Base-by-base conservation (phyloP, 208 protist species). In the Trypanosoma cruzi region DNA sequence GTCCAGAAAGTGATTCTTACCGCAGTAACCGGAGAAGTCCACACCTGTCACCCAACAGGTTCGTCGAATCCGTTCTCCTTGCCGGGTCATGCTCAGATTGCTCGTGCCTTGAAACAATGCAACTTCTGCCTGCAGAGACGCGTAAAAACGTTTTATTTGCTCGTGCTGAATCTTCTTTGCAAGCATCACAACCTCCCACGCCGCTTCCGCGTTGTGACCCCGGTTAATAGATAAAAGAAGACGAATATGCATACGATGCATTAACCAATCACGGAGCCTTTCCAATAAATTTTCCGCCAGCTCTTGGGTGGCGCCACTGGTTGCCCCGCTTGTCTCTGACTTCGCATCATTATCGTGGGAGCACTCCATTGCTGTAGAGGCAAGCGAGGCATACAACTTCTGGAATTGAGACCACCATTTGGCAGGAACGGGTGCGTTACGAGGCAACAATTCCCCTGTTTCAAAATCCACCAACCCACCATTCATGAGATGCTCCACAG, bases 21-120 rank as follows among this genome's bases (percentile, higher is more conserved):
- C 89, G 64, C 86, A 94, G 79, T 97, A 92, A 24, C 93, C 93
- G 22, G 82, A 87, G 69, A 97, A 85, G 76, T 97, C 92, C 40
- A 93, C 66, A 14, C 92, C 92, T 0, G 79, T 90, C 37, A 95
- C 68, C 86, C 89, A 94, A 63, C 89, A 94, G 24, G 63, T 87
- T 32, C 60, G 57, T 7, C 85, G 85, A 62, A 88, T 73, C 18
- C 24, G 6, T 13, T 66, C 61, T 18, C 52, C 29, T 1, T 44
- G 8, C 40, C 18, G 28, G 4, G 14, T 18, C 42, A n/a, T 26
- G 48, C 14, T 28, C 40, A 2, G 0, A 11, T 34, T 0, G 6
- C 29, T 26, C 34, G 16, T 50, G n/a, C 56, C 22, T 37, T 71
- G 44, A 22, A 42, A 24, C 6, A 26, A 5, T 4, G 22, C 48